Evolutionary conservation across 345 rosid genomes (phyloP).

Genomic region (Trapa bicornis): DNA sequence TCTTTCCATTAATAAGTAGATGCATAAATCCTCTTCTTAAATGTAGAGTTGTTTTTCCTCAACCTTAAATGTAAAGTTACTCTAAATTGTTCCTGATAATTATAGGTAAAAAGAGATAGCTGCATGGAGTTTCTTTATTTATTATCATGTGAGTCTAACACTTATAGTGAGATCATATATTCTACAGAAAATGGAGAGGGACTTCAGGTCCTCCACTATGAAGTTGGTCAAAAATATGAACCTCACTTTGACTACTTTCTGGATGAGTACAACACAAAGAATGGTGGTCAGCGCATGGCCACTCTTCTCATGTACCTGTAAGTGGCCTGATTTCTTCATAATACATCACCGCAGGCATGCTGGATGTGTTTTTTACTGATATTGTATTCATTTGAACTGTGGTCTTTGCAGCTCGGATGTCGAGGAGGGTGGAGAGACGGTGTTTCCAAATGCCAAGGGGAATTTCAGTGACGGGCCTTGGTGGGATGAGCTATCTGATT

Average conservation of each 20-base stretch:
- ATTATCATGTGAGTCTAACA: background rate
- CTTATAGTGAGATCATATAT: background rate
- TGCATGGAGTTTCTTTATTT: background rate
- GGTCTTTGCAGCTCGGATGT: slow-evolving; percentile 62
- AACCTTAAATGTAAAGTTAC: background rate
- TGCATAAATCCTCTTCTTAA: background rate
- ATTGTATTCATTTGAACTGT: slow-evolving; percentile 3
- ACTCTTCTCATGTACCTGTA: slow-evolving; percentile 98
- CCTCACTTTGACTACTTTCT: slow-evolving; percentile 89
- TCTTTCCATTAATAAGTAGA: background rate
- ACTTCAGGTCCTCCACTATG: slow-evolving; percentile 89
- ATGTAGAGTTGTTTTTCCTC: background rate
- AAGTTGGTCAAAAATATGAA: slow-evolving; percentile 88
- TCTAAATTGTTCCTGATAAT: background rate
- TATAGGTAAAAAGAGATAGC: background rate
- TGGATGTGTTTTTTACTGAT: background rate
- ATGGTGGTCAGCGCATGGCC: slow-evolving; percentile 97
- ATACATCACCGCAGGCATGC: background rate
- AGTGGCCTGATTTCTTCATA: slow-evolving; percentile 14
- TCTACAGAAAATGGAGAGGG: slow-evolving; percentile 86
- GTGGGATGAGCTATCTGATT: slow-evolving; percentile 93
- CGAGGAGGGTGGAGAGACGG: slow-evolving; percentile 98
- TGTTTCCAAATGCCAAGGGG: slow-evolving; percentile 80
- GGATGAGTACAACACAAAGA: slow-evolving; percentile 76
- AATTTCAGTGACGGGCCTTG: slow-evolving; percentile 75